A percentile compares a stretch with the other conserved stretches of the same genome.
Conservation (phyloP, 495 filamentous ascomycete genomes). For the Annulohypoxylon maeteangense region DNA sequence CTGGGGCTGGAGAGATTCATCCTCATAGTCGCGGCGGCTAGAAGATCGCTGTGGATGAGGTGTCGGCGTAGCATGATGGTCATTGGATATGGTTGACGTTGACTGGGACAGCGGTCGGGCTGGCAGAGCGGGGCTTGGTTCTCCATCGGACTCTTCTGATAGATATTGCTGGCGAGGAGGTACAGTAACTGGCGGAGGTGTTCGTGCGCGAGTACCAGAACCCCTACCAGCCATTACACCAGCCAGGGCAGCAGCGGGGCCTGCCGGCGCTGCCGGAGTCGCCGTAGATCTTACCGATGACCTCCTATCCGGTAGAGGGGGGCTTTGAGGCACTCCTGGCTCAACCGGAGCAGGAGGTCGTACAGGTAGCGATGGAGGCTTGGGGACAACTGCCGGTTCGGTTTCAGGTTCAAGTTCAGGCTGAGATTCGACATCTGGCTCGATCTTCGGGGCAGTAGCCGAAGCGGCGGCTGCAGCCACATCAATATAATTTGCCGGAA, state of each 20-base stretch:
- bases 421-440: constrained; percentile 22
- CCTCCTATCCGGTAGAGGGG: constrained; percentile 46
- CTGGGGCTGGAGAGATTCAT: constrained; percentile 41
- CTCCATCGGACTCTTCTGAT: constrained; percentile 70
- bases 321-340: constrained; percentile 56
- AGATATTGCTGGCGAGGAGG: constrained; percentile 64
- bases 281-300: constrained; percentile 30
- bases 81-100: constrained; percentile 55
- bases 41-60: constrained; percentile 44
- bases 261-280: constrained; percentile 30
- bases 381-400: constrained; percentile 20
- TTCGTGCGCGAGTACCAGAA: constrained; percentile 33
- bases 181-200: constrained; percentile 42
- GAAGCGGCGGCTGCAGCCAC: constrained; percentile 51
- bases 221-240: constrained; percentile 48
- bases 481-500: constrained; percentile 97
- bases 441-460: constrained; percentile 37
- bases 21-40: constrained; percentile 40
- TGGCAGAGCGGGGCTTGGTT: constrained; percentile 74
- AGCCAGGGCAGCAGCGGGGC: constrained; percentile 51
- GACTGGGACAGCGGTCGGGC: constrained; percentile 72
- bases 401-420: constrained; percentile 35
- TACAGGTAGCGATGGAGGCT: constrained; percentile 39
- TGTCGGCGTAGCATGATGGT: constrained; percentile 48
- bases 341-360: constrained; percentile 47